Percentiles rank a stretch among this genome's conserved stretches.
phyloP scores from a whole-genome alignment of 2,329 filamentous ascomycete species.

The Trichoderma sp. region DNA sequence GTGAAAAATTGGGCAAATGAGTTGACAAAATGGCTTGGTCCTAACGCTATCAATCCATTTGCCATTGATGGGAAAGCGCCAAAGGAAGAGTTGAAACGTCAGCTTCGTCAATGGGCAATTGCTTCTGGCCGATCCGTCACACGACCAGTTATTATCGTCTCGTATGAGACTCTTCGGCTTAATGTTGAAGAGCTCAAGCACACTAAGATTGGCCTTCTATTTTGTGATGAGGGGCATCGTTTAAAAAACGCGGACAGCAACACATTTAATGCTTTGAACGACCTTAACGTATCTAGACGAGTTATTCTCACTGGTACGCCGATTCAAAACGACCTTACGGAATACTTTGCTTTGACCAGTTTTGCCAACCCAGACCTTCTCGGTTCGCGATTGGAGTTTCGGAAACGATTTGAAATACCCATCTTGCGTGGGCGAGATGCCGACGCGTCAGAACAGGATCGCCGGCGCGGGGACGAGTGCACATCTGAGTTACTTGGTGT shows the following conservation, averaged over 20 bases:
- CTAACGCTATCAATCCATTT: slow-evolving; percentile 88
- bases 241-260: slow-evolving; percentile 96
- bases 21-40: slow-evolving; percentile 91
- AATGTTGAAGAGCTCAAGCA: slow-evolving; percentile 89
- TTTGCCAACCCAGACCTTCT: slow-evolving; percentile 95
- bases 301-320: slow-evolving; percentile 96
- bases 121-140: slow-evolving; percentile 86
- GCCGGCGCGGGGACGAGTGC: slow-evolving; percentile 79
- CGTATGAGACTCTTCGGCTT: slow-evolving; percentile 90
- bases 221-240: slow-evolving; percentile 96
- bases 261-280: slow-evolving; percentile 89
- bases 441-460: slow-evolving; percentile 79
- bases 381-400: slow-evolving; percentile 85
- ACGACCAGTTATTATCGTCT: slow-evolving; percentile 92
- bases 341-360: slow-evolving; percentile 94
- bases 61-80: slow-evolving; percentile 95
- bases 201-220: slow-evolving; percentile 85
- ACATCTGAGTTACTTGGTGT: slow-evolving; percentile 76
- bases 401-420: slow-evolving; percentile 89
- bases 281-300: slow-evolving; percentile 82
- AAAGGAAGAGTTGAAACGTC: slow-evolving; percentile 87
- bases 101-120: slow-evolving; percentile 94
- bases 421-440: slow-evolving; percentile 92
- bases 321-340: slow-evolving; percentile 97
- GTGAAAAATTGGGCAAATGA: slow-evolving; percentile 99